A percentile compares a stretch with the other conserved stretches of the same genome.
These are phyloP conservation scores for Oryza glumipatula DNA, from an alignment of 176 grass and related monocot genomes.

Conservation along the genomic window DNA sequence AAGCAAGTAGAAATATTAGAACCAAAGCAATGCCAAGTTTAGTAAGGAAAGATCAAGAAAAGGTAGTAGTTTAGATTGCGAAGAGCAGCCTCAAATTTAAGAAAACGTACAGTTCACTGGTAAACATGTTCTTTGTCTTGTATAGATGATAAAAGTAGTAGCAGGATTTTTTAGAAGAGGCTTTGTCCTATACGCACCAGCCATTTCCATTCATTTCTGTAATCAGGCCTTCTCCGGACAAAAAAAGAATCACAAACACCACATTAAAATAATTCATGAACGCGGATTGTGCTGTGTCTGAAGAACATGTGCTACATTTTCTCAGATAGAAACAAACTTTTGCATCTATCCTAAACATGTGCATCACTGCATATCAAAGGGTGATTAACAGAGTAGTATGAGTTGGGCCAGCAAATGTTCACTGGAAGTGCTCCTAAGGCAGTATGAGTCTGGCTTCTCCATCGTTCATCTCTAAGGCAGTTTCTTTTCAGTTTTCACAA, in stretches of 20 bases:
- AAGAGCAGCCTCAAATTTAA: background rate
- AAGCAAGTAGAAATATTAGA: no score
- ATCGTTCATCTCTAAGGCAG: background rate
- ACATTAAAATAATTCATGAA: background rate
- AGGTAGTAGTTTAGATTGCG: background rate
- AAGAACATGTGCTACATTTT: no score
- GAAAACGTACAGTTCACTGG: background rate
- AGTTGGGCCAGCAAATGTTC: background rate
- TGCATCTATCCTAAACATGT: background rate
- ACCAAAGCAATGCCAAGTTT: background rate
- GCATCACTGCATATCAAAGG: background rate
- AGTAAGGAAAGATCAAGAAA: background rate
- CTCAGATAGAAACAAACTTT: background rate
- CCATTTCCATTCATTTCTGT: background rate
- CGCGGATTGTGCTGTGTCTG: no score
- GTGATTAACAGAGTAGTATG: background rate
- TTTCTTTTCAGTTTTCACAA: background rate
- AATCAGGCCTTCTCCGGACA: background rate
- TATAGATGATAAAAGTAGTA: background rate
- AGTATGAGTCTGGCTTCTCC: background rate
- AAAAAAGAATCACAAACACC: constrained; percentile 4
- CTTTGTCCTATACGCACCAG: background rate
- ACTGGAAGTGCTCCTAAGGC: background rate
- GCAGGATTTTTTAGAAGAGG: background rate
- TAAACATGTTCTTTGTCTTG: constrained; percentile 12